Evolutionary conservation across 176 grass and related monocot species (phyloP), one percentile per base, ranked within the genome.

Genomic region (Carex littledalei): DNA sequence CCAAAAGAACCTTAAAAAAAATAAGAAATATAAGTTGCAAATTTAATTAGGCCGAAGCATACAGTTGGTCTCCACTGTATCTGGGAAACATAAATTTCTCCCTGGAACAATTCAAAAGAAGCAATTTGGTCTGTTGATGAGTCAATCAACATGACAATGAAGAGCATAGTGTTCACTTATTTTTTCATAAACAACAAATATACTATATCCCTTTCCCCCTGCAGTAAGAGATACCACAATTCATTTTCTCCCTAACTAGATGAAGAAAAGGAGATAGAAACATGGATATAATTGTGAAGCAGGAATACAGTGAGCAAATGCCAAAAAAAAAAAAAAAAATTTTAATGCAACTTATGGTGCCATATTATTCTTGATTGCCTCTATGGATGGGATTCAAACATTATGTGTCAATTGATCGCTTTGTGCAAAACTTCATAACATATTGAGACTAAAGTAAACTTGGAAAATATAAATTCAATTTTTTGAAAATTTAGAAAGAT

Each of bases 1-100:
- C 95, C 95, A 88, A 98, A 98, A 82, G 95, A 98, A 24, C 93
- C 95, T 98, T 87, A 76, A 89, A 80, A 55, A 65, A 47, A 65
- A 64, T 15, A 49, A 83, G 2, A 75, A 2, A 75, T 10, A 53
- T 5, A 50, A 22, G 2, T 52, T 26, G 18, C 21, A 70, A 67
- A 31, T 35, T 35, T 2, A 35, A 67, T 14, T 20, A 68, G 26
- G 65, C 32, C 5, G 32, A 68, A 37, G 13, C 32, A 39, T 17
- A 35, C 12, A 37, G 7, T 68, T 4, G 29, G 26, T 18, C 29
- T 39, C 13, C 15, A 18, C 14, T 69, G 34, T 69, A 18, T 39
- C 39, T 69, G 66, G 15, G 2, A 69, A 35, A 69, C 32, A 18
- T 8, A 18, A 17, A 69, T 34, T 34, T 34, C 2, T 1, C 2